phyloP scores from a whole-genome alignment of 2,329 filamentous ascomycete species.

The Chrysoporthe austroafricana region DNA sequence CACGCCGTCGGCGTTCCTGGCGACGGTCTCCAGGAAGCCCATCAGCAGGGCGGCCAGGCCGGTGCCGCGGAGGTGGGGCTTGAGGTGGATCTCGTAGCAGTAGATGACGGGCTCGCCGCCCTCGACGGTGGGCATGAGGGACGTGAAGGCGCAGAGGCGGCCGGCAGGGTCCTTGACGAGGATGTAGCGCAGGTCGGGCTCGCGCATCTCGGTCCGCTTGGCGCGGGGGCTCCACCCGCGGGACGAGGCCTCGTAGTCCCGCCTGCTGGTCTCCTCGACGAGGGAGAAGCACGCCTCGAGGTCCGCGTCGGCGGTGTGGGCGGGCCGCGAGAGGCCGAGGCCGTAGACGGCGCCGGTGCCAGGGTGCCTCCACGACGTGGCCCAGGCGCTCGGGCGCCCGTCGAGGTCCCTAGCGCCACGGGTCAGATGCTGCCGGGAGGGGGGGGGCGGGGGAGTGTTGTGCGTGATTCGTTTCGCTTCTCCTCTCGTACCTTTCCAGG shows the following conservation, averaged over 20 bases:
- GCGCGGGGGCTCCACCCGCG: constrained; percentile 64
- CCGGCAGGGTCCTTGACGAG: constrained; percentile 51
- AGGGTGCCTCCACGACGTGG: constrained; percentile 55
- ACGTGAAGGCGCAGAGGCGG: constrained; percentile 59
- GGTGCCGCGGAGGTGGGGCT: constrained; percentile 57
- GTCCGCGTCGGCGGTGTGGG: constrained; percentile 48
- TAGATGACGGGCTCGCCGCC: constrained; percentile 70
- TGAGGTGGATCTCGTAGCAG: constrained; percentile 78
- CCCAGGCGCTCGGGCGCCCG: constrained; percentile 35
- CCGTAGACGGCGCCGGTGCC: constrained; percentile 44
- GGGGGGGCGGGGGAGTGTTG: too few relatives aligned
- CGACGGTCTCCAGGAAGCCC: constrained; percentile 56
- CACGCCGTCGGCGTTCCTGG: constrained; percentile 55
- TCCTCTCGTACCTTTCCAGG: constrained; percentile 12
- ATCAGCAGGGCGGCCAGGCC: constrained; percentile 68
- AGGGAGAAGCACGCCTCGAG: constrained; percentile 58
- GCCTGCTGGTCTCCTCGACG: constrained; percentile 65
- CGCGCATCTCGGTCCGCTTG: constrained; percentile 71
- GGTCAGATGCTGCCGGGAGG: neutral
- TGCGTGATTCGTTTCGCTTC: too few relatives aligned
- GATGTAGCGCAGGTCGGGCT: constrained; percentile 69
- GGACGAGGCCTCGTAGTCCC: constrained; percentile 66
- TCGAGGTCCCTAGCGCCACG: neutral
- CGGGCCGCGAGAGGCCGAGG: constrained; percentile 45
- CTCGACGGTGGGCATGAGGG: constrained; percentile 74